These are phyloP conservation scores for Cyclocybe aegerita DNA, from an alignment of 768 basidiomycete genomes.

Conservation along the genomic window DNA sequence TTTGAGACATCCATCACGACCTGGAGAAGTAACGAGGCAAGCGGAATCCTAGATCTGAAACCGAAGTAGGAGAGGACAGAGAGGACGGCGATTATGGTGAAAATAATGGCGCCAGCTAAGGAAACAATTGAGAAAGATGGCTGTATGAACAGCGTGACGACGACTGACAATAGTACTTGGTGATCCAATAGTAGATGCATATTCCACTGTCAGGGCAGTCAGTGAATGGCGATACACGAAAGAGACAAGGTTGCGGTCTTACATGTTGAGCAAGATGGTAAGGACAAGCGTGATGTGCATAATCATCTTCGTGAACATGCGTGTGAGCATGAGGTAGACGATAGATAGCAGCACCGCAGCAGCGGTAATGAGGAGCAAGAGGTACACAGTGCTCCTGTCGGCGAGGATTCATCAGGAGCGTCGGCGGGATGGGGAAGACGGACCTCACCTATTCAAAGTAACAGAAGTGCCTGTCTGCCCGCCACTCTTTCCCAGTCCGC, in stretches of 20 bases:
- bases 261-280: conserved; percentile 65
- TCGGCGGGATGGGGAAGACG: not conserved
- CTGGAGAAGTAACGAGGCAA: conserved; percentile 77
- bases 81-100: conserved; percentile 76
- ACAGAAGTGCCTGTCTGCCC: conserved; percentile 52
- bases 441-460: conserved; percentile 63
- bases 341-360: conserved; percentile 66
- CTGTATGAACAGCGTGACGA: no score
- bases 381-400: conserved; percentile 69
- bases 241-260: conserved; percentile 21
- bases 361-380: conserved; percentile 73
- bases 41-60: conserved; percentile 69
- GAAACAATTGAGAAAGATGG: not conserved
- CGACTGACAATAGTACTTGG: conserved; percentile 63
- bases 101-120: conserved; percentile 79
- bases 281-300: conserved; percentile 77
- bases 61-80: conserved; percentile 77
- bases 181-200: conserved; percentile 74
- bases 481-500: conserved; percentile 66
- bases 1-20: conserved; percentile 85
- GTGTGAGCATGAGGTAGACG: conserved; percentile 66
- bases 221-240: not conserved
- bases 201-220: conserved; percentile 48
- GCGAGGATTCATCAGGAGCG: not conserved
- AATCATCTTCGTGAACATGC: conserved; percentile 69